Evolutionary conservation across 2,329 filamentous ascomycete species (phyloP).

Genomic region (Aureobasidium sp.): DNA sequence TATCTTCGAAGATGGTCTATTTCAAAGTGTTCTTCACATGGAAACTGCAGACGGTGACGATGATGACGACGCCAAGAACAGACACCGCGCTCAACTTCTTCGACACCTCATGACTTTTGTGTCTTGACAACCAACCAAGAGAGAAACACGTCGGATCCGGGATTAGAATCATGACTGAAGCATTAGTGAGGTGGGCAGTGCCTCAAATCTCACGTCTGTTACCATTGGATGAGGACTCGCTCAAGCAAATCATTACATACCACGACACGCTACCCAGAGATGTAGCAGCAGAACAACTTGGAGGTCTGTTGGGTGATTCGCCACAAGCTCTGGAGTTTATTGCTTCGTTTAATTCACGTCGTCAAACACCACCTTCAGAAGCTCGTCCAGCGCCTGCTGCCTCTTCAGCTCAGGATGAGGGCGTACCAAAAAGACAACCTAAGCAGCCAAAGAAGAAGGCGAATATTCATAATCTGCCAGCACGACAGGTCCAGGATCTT

Average conservation of each 20-base stretch:
- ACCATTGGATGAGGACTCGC: conserved; percentile 73
- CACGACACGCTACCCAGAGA: conserved; percentile 65
- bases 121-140: background rate
- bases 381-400: conserved; percentile 15
- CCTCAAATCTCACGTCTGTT: conserved; percentile 71
- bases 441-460: conserved; percentile 35
- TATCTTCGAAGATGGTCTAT: too few relatives aligned
- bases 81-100: conserved; percentile 3
- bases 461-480: conserved; percentile 29
- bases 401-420: conserved; percentile 15
- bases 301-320: conserved; percentile 79
- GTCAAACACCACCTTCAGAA: conserved; percentile 29
- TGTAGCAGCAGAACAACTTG: conserved; percentile 75
- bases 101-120: background rate
- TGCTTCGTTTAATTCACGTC: conserved; percentile 62
- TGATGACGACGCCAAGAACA: conserved; percentile 8
- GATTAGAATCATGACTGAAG: conserved; percentile 15
- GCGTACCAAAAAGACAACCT: conserved; percentile 17
- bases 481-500: conserved; percentile 46
- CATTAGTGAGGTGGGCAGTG: conserved; percentile 45
- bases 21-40: background rate
- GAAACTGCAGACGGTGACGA: background rate
- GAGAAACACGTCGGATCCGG: background rate
- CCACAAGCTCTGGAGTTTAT: conserved; percentile 66
- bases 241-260: conserved; percentile 79